A percentile compares a stretch with the other conserved stretches of the same genome.
These are phyloP conservation scores for Cordyceps militaris DNA, from an alignment of 2,329 filamentous ascomycete species.

Conservation along the genomic window DNA sequence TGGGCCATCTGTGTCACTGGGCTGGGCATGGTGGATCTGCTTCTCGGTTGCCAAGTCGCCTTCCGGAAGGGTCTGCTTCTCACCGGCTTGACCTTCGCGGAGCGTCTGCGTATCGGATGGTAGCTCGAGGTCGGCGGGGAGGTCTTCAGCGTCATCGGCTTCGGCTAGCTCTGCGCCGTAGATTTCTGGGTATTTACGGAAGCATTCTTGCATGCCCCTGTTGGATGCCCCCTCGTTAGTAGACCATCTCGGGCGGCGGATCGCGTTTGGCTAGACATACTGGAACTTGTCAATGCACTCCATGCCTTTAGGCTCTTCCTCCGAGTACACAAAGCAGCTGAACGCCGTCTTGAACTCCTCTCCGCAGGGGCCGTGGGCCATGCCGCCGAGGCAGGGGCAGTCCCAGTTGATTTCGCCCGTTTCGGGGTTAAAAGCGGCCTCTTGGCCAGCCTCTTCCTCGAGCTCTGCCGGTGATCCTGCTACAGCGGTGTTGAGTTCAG, in stretches of 20 bases:
- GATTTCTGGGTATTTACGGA: conserved; percentile 83
- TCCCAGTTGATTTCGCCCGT: conserved; percentile 99
- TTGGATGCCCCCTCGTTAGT: conserved; percentile 23
- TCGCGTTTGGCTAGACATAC: conserved; percentile 44
- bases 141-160: conserved; percentile 47
- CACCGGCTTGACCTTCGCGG: background rate
- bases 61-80: background rate
- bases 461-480: conserved; percentile 44
- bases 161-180: conserved; percentile 85
- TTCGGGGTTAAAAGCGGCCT: conserved; percentile 96
- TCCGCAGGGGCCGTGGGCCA: conserved; percentile 93
- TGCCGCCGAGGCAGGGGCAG: conserved; percentile 92
- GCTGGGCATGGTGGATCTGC: background rate
- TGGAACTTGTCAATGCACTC: conserved; percentile 98
- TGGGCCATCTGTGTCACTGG: background rate
- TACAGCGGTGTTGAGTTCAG: conserved; percentile 16
- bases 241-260: background rate
- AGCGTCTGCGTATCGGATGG: background rate
- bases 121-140: conserved; percentile 16
- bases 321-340: conserved; percentile 96
- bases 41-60: conserved; percentile 1
- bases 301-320: conserved; percentile 93
- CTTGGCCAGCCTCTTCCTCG: conserved; percentile 74
- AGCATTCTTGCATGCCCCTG: conserved; percentile 96
- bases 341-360: conserved; percentile 94